Evolutionary conservation across 306 rosid genomes (phyloP).

Genomic region (Abrus pulchellus): DNA sequence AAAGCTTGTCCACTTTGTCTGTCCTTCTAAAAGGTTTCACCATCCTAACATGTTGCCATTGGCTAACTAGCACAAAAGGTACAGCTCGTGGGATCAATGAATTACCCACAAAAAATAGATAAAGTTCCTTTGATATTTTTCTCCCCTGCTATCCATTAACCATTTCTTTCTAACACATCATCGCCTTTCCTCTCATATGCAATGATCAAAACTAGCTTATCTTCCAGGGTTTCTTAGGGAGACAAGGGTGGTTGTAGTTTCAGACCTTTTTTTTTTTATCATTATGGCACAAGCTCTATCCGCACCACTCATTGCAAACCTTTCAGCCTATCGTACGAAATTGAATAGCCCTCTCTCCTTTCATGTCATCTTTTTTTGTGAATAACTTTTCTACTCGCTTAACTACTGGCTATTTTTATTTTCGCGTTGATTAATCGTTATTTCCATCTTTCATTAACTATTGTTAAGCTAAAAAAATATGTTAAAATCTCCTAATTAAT

Average conservation of each 20-base stretch:
- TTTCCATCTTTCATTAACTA: not conserved
- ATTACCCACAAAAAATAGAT: not conserved
- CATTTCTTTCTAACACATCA: not conserved
- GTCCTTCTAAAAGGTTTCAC: constrained; percentile 45
- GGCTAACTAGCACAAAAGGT: constrained; percentile 8
- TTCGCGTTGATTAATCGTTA: not conserved
- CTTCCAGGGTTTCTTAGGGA: constrained; percentile 44
- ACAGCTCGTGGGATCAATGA: constrained; percentile 30
- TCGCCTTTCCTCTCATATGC: not conserved
- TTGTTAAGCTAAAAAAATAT: not conserved
- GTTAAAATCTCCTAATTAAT: not conserved
- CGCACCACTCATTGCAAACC: constrained; percentile 38
- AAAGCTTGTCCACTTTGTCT: constrained; percentile 61
- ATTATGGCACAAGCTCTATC: constrained; percentile 35
- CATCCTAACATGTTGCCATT: constrained; percentile 4
- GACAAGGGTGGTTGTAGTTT: constrained; percentile 38
- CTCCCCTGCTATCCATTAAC: not conserved
- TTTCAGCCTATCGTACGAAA: not conserved
- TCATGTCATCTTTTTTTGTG: constrained; percentile 21
- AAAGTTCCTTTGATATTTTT: constrained; percentile 33
- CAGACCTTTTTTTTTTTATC: constrained; percentile 21
- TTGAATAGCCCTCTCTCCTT: constrained; percentile 5
- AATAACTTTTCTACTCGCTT: not conserved
- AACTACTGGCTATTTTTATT: not conserved
- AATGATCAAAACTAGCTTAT: constrained; percentile 39